Evolutionary conservation across 2,329 filamentous ascomycete genomes (phyloP), one percentile per base, ranked within the genome.

Genomic region (Rugonectria rugulosa): DNA sequence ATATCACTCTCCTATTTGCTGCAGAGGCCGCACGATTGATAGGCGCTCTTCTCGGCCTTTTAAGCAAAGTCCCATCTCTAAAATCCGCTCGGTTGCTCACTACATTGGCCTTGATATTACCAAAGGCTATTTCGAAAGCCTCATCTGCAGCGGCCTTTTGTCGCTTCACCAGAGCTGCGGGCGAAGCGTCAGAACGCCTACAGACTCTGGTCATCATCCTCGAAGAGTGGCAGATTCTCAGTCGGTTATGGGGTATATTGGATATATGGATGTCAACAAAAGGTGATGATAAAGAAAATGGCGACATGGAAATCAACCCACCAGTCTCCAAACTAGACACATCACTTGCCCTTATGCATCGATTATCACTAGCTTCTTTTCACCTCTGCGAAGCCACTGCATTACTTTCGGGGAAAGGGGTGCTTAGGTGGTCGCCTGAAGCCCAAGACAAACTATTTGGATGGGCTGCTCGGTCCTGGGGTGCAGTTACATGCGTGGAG

Each of bases 181-280:
- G 26, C 6, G 43, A 41, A 4, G 26, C 32, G 20, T 47, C 54
- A 5, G 23, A 29, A 3, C 48, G 54, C 3, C 24, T 57, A 5
- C 49, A 57, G n/a, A 32, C 48, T n/a, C 12, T 57, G 1, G 42
- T 53, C 11, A 11, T 44, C 14, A 44, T 57, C 8, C 15, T 57
- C 8, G 54, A 57, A 21, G 48, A 57, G 40, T 57, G 54, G 54
- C 54, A 57, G 26, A 27, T 57, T 20, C 40, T 57, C 11, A 57
- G 32, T 15, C 48, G 54, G 8, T 17, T 57, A 31, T 57, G 48
- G 54, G 54, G 54, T 14, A 5, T 48, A 14, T 44, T 57, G 5
- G 54, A 57, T 32, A 48, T 57, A 40, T 49, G 49, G 54, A 34
- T 57, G 37, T 47, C 54, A 2, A 26, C 43, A 14, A 53, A 44